Evolutionary conservation across 1,139 yeast species (phyloP).

Genomic region (Candida sanyaensis): DNA sequence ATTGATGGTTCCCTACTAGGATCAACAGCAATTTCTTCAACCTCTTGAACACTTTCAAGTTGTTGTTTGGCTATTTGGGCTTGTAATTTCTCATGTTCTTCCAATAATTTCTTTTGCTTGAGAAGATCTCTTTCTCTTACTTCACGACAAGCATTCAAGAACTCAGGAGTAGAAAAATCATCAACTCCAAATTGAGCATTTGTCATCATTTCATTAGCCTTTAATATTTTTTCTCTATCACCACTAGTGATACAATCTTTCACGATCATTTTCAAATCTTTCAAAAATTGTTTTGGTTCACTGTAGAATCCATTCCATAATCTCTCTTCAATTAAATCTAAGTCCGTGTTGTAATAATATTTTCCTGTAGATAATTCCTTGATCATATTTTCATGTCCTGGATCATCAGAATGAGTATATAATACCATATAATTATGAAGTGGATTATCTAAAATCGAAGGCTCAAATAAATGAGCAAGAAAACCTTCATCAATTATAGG

Average conservation of each 20-base stretch:
- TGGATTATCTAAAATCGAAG: slow-evolving; percentile 38
- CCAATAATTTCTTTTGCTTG: slow-evolving; percentile 50
- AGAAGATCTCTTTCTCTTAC: slow-evolving; percentile 68
- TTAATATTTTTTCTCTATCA: slow-evolving; percentile 82
- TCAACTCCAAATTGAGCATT: slow-evolving; percentile 96
- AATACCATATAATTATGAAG: slow-evolving; percentile 39
- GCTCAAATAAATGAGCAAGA: slow-evolving; percentile 77
- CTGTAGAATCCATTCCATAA: slow-evolving; percentile 96
- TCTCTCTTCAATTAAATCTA: slow-evolving; percentile 91
- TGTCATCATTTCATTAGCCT: slow-evolving; percentile 95
- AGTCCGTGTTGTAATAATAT: slow-evolving; percentile 80
- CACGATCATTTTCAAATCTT: slow-evolving; percentile 82
- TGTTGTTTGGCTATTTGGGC: slow-evolving; percentile 27
- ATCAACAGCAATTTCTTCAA: background rate
- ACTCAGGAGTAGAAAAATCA: slow-evolving; percentile 76
- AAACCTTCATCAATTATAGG: slow-evolving; percentile 82
- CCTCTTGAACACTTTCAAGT: slow-evolving; percentile 4
- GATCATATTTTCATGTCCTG: slow-evolving; percentile 62
- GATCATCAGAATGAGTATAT: slow-evolving; percentile 61
- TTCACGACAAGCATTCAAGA: slow-evolving; percentile 74
- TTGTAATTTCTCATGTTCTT: slow-evolving; percentile 34
- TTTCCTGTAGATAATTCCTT: slow-evolving; percentile 74
- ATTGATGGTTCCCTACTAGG: background rate
- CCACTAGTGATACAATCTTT: slow-evolving; percentile 73
- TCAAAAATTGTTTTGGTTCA: slow-evolving; percentile 87